A percentile compares a stretch with the other conserved stretches of the same genome.
phyloP scores from a whole-genome alignment of 257 asterid species.

The Nicotiana paniculata region DNA sequence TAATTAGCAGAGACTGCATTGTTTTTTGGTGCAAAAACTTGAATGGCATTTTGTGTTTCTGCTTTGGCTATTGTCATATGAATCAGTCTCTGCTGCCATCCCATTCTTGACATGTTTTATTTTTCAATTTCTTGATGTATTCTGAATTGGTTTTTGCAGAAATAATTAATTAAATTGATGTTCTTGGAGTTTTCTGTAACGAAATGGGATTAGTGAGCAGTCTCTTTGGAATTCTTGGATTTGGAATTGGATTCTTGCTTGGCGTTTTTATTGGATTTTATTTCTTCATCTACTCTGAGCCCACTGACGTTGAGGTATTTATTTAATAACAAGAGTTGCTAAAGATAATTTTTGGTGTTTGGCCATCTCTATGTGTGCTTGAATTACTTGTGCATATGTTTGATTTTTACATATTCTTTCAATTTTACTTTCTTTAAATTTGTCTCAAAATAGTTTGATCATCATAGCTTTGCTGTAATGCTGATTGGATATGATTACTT shows the following conservation, averaged over 20 bases:
- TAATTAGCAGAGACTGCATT: not conserved
- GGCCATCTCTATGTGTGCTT: too few relatives aligned
- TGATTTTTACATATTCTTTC: too few relatives aligned
- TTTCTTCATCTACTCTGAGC: conserved; percentile 50
- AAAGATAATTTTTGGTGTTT: not conserved
- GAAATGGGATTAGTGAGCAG: conserved; percentile 65
- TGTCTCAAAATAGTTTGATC: not conserved
- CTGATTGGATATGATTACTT: not conserved
- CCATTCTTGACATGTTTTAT: too few relatives aligned
- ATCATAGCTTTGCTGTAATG: not conserved
- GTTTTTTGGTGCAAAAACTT: not conserved
- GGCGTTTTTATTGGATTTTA: conserved; percentile 71
- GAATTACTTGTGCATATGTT: too few relatives aligned
- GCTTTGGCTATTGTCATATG: not conserved
- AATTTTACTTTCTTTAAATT: conserved; percentile 10
- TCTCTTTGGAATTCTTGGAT: conserved; percentile 67
- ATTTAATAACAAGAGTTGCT: not conserved
- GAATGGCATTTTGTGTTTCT: too few relatives aligned
- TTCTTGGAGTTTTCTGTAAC: not conserved
- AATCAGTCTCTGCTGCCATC: not conserved
- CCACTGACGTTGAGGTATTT: conserved; percentile 50
- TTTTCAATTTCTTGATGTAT: not conserved
- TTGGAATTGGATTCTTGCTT: conserved; percentile 52
- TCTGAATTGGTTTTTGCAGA: not conserved
- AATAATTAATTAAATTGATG: not conserved